These are phyloP conservation scores for Solanum verrucosum DNA, from an alignment of 257 asterid species.

Conservation along the genomic window DNA sequence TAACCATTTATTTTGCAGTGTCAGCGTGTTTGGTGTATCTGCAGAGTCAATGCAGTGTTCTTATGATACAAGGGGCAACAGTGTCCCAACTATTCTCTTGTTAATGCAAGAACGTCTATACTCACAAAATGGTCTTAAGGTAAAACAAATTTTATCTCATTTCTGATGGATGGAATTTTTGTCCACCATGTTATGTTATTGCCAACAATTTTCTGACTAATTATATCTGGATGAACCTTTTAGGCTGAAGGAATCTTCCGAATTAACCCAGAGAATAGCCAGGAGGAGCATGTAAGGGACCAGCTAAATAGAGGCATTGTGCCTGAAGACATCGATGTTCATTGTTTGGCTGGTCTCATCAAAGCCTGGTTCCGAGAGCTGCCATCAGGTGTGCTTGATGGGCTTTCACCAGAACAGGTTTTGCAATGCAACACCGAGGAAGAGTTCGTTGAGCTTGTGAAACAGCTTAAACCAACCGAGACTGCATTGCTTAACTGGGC, in stretches of 20 bases:
- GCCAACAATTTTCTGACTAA: slow-evolving; percentile 1
- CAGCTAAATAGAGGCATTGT: slow-evolving; percentile 86
- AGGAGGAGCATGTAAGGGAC: slow-evolving; percentile 83
- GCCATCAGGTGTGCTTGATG: slow-evolving; percentile 84
- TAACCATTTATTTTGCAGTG: slow-evolving; percentile 31
- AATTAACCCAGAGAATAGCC: slow-evolving; percentile 88
- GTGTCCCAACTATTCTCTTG: slow-evolving; percentile 88
- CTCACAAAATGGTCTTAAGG: slow-evolving; percentile 81
- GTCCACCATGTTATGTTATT: not conserved
- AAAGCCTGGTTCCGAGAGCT: slow-evolving; percentile 98
- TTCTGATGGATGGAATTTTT: not conserved
- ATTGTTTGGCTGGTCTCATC: slow-evolving; percentile 85
- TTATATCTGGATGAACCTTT: not conserved
- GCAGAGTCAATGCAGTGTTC: slow-evolving; percentile 98
- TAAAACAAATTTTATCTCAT: slow-evolving; percentile 6
- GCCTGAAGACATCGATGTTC: slow-evolving; percentile 84
- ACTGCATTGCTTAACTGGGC: slow-evolving; percentile 85
- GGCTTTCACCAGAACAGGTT: slow-evolving; percentile 80
- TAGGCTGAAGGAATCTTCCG: slow-evolving; percentile 97
- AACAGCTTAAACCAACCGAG: slow-evolving; percentile 74
- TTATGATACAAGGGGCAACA: slow-evolving; percentile 80
- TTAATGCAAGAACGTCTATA: slow-evolving; percentile 80
- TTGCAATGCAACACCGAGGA: slow-evolving; percentile 74
- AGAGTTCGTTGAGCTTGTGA: slow-evolving; percentile 57
- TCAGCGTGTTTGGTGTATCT: slow-evolving; percentile 92